Percentiles rank a stretch among this genome's conserved stretches.
These are phyloP conservation scores for Elongisporangium senticosum DNA, from an alignment of 352 stramenopile genomes.

Conservation along the genomic window DNA sequence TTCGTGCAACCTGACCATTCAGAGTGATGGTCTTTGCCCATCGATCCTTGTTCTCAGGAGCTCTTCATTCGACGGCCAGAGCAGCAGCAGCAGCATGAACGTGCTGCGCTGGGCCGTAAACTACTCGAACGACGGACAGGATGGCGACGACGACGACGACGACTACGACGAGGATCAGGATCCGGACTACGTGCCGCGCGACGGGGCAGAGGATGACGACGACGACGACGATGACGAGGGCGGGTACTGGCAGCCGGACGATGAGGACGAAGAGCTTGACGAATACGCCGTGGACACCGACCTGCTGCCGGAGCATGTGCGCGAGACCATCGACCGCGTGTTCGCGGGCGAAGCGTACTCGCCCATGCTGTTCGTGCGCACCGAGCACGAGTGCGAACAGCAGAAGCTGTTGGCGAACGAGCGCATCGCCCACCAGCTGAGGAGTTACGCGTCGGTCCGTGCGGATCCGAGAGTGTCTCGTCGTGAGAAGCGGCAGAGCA, in stretches of 20 bases:
- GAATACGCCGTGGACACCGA: conserved; percentile 22
- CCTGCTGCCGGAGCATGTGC: conserved; percentile 44
- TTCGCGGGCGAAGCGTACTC: conserved; percentile 59
- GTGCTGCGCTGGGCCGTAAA: conserved; percentile 8
- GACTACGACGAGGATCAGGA: conserved; percentile 11
- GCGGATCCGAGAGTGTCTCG: neutral
- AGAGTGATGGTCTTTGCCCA: neutral
- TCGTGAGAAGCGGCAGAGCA: neutral
- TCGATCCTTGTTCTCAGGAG: neutral
- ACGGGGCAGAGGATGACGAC: conserved; percentile 13
- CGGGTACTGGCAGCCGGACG: conserved; percentile 13
- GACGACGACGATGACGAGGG: conserved; percentile 22
- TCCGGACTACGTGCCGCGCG: conserved; percentile 2
- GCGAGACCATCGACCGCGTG: conserved; percentile 50
- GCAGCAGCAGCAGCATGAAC: neutral
- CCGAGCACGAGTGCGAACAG: conserved; percentile 51
- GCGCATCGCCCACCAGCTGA: conserved; percentile 66
- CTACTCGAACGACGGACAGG: conserved; percentile 8
- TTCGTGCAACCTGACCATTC: conserved; percentile 3
- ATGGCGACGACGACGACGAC: conserved; percentile 9
- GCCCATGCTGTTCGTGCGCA: conserved; percentile 57
- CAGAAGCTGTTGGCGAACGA: conserved; percentile 34
- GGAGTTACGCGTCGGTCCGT: conserved; percentile 34
- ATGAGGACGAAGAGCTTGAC: conserved; percentile 24
- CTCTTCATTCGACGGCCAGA: neutral